Evolutionary conservation across 176 grass and related monocot species (phyloP).

Genomic region (Oryza australiensis): DNA sequence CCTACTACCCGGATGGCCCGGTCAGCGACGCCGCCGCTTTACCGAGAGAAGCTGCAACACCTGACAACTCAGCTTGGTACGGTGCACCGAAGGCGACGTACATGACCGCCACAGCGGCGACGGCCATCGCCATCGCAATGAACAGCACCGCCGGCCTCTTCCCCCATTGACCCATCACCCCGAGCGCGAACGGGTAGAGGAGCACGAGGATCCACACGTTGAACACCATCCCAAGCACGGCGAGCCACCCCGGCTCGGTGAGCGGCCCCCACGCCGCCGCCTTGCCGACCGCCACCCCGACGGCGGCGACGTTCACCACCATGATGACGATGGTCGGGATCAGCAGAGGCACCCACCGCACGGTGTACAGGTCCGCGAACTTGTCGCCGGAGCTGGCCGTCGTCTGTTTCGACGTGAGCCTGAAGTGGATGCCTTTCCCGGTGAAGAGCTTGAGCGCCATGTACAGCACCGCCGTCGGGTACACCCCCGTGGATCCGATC

Average conservation of each 20-base stretch:
- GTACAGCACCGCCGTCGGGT: constrained; percentile 52
- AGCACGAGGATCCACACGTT: constrained; percentile 54
- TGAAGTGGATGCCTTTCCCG: constrained; percentile 45
- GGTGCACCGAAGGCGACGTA: constrained; percentile 4
- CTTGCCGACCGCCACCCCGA: constrained; percentile 39
- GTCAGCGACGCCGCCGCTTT: background rate
- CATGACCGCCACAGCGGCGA: background rate
- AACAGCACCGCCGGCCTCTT: constrained; percentile 35
- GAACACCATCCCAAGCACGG: constrained; percentile 41
- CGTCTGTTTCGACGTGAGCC: constrained; percentile 54
- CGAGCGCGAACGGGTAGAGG: constrained; percentile 51
- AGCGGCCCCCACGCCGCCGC: constrained; percentile 15
- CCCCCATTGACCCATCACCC: constrained; percentile 48
- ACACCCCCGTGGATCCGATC: constrained; percentile 43
- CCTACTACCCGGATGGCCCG: constrained; percentile 16
- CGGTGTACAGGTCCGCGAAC: constrained; percentile 46
- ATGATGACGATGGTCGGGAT: constrained; percentile 29
- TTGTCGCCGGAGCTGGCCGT: constrained; percentile 28
- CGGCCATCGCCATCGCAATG: constrained; percentile 13
- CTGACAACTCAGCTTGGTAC: constrained; percentile 19
- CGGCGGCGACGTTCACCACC: constrained; percentile 34
- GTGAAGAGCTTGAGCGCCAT: constrained; percentile 50
- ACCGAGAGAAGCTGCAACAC: background rate
- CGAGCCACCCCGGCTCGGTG: constrained; percentile 29
- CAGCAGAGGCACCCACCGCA: constrained; percentile 45